A percentile compares a stretch with the other conserved stretches of the same genome.
phyloP scores from a whole-genome alignment of 257 asterid species.

The Ophiorrhiza pumila region DNA sequence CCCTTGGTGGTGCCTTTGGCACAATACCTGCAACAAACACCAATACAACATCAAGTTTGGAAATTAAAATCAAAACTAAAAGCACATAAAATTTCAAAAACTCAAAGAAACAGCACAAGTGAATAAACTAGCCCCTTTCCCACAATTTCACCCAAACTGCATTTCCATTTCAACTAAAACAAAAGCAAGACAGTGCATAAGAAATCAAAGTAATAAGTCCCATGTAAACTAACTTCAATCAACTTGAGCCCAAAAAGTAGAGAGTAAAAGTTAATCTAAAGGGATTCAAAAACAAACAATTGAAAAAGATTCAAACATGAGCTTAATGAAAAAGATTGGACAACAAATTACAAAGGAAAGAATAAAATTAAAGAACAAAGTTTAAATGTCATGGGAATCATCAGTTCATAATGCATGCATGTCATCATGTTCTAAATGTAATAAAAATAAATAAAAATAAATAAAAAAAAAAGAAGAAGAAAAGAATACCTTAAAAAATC shows the following conservation, averaged over 20 bases:
- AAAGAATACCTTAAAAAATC: too few species aligned
- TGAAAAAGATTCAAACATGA: not conserved
- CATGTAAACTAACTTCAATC: not conserved
- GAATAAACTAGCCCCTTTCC: not conserved
- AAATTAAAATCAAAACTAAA: not conserved
- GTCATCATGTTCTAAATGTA: too few species aligned
- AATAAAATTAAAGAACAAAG: too few species aligned
- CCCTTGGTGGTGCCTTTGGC: slow-evolving; percentile 49
- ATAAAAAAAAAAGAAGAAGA: too few species aligned
- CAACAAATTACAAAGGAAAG: too few species aligned
- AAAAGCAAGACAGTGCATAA: not conserved
- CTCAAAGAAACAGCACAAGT: not conserved
- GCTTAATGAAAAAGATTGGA: too few species aligned
- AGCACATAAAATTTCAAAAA: not conserved
- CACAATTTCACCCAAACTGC: not conserved
- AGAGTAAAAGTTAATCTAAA: not conserved
- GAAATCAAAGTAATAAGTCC: not conserved
- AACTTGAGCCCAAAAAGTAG: not conserved
- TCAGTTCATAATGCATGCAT: too few species aligned
- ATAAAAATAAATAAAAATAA: too few species aligned
- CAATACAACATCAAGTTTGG: slow-evolving; percentile 8
- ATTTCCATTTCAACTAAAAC: not conserved
- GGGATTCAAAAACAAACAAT: too few species aligned
- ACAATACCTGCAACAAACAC: slow-evolving; percentile 53
- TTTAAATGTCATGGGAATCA: too few species aligned